These are phyloP conservation scores for Fraxinus nigra DNA, from an alignment of 305 asterid species.

Conservation along the genomic window DNA sequence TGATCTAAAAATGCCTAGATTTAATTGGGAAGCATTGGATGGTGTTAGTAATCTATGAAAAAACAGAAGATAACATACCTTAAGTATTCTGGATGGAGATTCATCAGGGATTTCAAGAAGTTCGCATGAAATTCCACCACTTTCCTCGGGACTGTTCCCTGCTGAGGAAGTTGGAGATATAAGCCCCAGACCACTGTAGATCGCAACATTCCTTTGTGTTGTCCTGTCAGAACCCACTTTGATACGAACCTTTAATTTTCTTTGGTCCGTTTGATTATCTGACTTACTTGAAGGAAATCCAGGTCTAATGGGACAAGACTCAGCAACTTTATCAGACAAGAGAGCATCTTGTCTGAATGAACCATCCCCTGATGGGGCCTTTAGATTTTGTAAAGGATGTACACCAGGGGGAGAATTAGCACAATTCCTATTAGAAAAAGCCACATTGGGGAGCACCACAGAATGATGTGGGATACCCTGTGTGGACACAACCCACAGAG, in stretches of 20 bases:
- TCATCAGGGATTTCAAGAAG: conserved; percentile 40
- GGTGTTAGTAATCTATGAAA: not conserved
- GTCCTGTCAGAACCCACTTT: conserved; percentile 63
- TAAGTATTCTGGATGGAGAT: conserved; percentile 57
- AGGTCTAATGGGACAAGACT: conserved; percentile 38
- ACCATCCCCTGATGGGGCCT: conserved; percentile 36
- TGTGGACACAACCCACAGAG: conserved; percentile 36
- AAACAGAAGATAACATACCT: conserved; percentile 44
- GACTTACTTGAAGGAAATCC: conserved; percentile 46
- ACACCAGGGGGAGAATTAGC: conserved; percentile 32
- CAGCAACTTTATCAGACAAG: conserved; percentile 39
- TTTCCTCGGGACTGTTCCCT: conserved; percentile 67
- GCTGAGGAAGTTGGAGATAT: conserved; percentile 76
- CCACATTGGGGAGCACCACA: conserved; percentile 27
- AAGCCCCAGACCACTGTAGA: conserved; percentile 75
- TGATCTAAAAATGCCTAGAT: not conserved
- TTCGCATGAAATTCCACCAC: conserved; percentile 45
- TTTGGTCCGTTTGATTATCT: conserved; percentile 40
- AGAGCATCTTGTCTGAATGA: conserved; percentile 35
- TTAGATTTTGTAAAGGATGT: conserved; percentile 32
- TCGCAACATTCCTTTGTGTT: conserved; percentile 62
- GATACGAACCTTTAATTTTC: conserved; percentile 64
- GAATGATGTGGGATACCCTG: conserved; percentile 53
- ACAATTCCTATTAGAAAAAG: conserved; percentile 41
- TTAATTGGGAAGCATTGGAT: not conserved